Evolutionary conservation across 1,284 basidiomycete genomes (phyloP), one percentile per base, ranked within the genome.

Genomic region (Ceraceosorus guamensis): DNA sequence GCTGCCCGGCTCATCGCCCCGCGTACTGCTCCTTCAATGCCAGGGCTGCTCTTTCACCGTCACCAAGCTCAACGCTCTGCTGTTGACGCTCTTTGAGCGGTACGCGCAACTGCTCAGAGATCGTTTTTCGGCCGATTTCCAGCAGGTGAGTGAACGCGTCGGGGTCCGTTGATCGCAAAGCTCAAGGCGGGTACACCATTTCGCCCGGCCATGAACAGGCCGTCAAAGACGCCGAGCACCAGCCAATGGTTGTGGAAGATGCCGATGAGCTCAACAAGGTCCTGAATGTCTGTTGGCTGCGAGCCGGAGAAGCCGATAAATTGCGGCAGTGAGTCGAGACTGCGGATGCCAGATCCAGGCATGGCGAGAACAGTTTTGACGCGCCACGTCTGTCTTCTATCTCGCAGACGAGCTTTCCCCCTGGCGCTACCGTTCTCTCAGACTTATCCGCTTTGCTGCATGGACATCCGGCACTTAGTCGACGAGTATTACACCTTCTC

Each of bases 401-500:
- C 30, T 49, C 24, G n/a, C 59, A 92, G 90, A 66, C 81, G 81
- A 53, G 70, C 82, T 0, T 81, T 87, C 57, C 91, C 92, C 1
- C 80, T 88, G 56, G 82, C 82, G 14, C 81, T 98, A 53, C 91
- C 93, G 0, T 98, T 95, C 86, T 96, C 92, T 1, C 88, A 90
- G 73, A 88, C 89, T 0, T 97, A 96, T 76, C 90, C 91, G 61
- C 81, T 91, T 47, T 95, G 90, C 71, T 98, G 93, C 76, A 88
- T 91, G 80, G 89, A 96, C 85, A 91, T 98, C 59, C 86, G 91
- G 39, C 84, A 83, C 50, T 95, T 95, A 70, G 89, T 96, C 32
- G 88, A 93, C 67, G 90, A 91, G 70, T 98, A 97, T 79, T 96
- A 97, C 76, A 85, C 89, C 41, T 99, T 97, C 75, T 86, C 91